These are phyloP conservation scores for Scutellaria barbata DNA, from an alignment of 257 asterid species.

Conservation along the genomic window DNA sequence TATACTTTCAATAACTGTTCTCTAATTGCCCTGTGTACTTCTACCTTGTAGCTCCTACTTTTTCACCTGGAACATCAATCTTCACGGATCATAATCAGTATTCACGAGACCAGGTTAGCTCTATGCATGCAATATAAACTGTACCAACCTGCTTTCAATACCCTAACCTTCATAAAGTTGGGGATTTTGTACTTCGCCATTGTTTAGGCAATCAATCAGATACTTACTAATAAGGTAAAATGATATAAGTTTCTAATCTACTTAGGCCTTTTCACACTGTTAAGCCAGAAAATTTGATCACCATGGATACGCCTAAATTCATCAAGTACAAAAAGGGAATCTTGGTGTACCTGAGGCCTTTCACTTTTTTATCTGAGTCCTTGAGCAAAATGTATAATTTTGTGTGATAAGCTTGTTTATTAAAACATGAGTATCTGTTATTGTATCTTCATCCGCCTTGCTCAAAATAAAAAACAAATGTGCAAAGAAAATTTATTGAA, in stretches of 20 bases:
- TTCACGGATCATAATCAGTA: conserved; percentile 37
- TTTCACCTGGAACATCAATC: conserved; percentile 35
- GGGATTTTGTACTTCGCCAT: background rate
- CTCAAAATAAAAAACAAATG: background rate
- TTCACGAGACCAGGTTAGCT: conserved; percentile 44
- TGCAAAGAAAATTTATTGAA: background rate
- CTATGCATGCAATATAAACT: conserved; percentile 21
- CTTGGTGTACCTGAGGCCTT: conserved; percentile 6
- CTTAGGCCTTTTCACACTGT: conserved; percentile 7
- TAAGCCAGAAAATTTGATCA: conserved; percentile 13
- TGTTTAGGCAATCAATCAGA: background rate
- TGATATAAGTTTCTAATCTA: background rate
- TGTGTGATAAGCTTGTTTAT: background rate
- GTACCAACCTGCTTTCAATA: background rate
- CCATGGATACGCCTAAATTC: background rate
- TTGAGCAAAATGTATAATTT: background rate
- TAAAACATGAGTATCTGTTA: background rate
- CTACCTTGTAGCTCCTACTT: conserved; percentile 44
- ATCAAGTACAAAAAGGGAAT: background rate
- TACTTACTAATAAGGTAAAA: background rate
- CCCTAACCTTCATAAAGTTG: background rate
- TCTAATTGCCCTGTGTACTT: conserved; percentile 18
- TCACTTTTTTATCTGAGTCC: background rate
- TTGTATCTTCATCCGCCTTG: background rate
- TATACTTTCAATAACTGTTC: background rate